Base-by-base conservation (phyloP, 2,329 filamentous ascomycete species). In the Trichophyton schoenleinii region DNA sequence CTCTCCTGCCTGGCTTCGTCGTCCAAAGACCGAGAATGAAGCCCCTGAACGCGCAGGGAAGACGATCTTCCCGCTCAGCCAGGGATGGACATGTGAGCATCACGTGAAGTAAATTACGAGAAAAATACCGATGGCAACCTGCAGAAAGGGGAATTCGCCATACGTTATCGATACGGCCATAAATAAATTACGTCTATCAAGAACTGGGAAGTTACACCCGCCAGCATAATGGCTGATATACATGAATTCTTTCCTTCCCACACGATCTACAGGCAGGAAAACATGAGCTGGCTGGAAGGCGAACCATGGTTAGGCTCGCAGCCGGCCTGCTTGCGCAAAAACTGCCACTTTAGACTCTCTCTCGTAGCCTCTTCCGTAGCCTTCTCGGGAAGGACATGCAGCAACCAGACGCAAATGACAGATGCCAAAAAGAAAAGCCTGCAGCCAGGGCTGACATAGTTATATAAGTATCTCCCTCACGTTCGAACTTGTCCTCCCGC, bases 121-220 rank as follows among this genome's bases (percentile, higher is more conserved):
- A 38, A 38, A 38, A 38, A 38, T 38, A 38, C 34, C 9, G 34
- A 38, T 38, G 34, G 34, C 34, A 13, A 38, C 8, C 34, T 11
- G 34, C 34, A 38, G 34, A 13, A 38, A 13, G 9, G 9, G 9
- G 34, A 13, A 13, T 38, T 38, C 8, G 34, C 9, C 34, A 38
- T 38, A 38, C 34, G 34, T 13, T 38, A 38, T 38, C 34, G 34
- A 38, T 38, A 38, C 34, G 34, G 34, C 9, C 34, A 38, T 38
- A 52, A 9, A 38, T 38, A 52, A 9, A 52, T 28, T 52, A 52
- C 46, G 20, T 38, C 46, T 52, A 52, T 52, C 46, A 52, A 52
- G 46, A 52, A 52, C 46, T 52, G 46, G 46, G 46, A 52, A 52
- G 46, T 52, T 52, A 52, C 46, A 52, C 20, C 46, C 46, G 46